A percentile compares a stretch with the other conserved stretches of the same genome.
Evolutionary conservation across 306 rosid species (phyloP).

Genomic region (Trifolium subterraneum): DNA sequence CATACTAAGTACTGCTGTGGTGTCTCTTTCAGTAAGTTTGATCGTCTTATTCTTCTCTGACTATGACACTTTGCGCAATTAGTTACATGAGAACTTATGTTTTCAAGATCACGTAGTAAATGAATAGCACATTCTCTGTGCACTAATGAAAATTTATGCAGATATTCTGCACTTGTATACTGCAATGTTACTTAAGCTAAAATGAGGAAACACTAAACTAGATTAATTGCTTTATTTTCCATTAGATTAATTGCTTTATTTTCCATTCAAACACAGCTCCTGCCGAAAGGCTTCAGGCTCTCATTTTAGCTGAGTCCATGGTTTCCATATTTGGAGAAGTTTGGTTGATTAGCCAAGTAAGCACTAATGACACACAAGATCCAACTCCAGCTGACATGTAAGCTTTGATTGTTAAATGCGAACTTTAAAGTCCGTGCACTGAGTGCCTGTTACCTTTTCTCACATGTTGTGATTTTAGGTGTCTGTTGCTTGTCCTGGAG

Average conservation of each 20-base stretch:
- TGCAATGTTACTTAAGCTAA: conserved; percentile 28
- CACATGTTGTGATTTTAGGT: conserved; percentile 57
- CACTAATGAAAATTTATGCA: conserved; percentile 17
- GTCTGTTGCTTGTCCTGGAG: conserved; percentile 88
- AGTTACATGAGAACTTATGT: conserved; percentile 11
- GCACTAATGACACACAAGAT: conserved; percentile 51
- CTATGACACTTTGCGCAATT: conserved; percentile 21
- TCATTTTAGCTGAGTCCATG: conserved; percentile 85
- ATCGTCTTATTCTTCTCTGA: conserved; percentile 12
- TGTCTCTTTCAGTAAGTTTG: conserved; percentile 8
- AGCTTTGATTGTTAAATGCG: conserved; percentile 31
- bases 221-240: conserved; percentile 23
- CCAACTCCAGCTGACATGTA: conserved; percentile 77
- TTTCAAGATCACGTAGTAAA: conserved; percentile 19
- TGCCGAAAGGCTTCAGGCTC: conserved; percentile 84
- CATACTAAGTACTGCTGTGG: conserved; percentile 20
- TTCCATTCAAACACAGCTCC: conserved; percentile 66
- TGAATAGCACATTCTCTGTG: conserved; percentile 2
- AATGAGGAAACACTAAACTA: conserved; percentile 26
- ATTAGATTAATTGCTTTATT: conserved; percentile 35
- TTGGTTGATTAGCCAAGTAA: conserved; percentile 71
- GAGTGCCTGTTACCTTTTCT: conserved; percentile 31
- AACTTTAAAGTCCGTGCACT: neutral
- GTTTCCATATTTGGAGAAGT: conserved; percentile 66
- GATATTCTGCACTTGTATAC: conserved; percentile 25